A percentile compares a stretch with the other conserved stretches of the same genome.
Conservation (phyloP, 768 basidiomycete genomes). For the Lactifluus echinatus region DNA sequence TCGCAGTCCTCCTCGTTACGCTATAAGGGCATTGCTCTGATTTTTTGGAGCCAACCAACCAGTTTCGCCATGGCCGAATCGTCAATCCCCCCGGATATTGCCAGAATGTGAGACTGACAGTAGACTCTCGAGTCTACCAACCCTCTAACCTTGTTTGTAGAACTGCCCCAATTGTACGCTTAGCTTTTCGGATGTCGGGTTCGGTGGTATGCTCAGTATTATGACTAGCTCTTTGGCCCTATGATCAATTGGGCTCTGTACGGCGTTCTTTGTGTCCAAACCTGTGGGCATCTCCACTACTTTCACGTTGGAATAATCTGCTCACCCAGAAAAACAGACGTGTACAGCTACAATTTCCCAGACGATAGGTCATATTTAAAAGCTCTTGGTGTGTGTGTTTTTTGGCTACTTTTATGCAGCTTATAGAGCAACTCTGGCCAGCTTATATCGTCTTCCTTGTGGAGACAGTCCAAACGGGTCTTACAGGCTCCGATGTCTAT, state of each 20-base stretch:
- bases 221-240: not conserved
- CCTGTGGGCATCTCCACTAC: not conserved
- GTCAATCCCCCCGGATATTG: not conserved
- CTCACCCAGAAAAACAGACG: not conserved
- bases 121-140: not conserved
- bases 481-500: not conserved
- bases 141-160: not conserved
- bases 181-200: not conserved
- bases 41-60: not conserved
- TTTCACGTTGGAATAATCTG: not conserved
- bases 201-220: not conserved
- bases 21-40: not conserved
- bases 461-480: not conserved
- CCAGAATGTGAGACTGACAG: not conserved
- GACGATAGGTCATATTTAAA: conserved; percentile 2
- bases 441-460: not conserved
- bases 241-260: conserved; percentile 1
- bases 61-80: not conserved
- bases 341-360: conserved; percentile 9
- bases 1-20: not conserved
- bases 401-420: not conserved
- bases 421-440: not conserved
- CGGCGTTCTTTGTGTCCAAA: conserved; percentile 1
- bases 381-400: not conserved
- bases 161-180: not conserved